phyloP scores from a whole-genome alignment of 2,329 filamentous ascomycete genomes.

The Parascedosporium putredinis region DNA sequence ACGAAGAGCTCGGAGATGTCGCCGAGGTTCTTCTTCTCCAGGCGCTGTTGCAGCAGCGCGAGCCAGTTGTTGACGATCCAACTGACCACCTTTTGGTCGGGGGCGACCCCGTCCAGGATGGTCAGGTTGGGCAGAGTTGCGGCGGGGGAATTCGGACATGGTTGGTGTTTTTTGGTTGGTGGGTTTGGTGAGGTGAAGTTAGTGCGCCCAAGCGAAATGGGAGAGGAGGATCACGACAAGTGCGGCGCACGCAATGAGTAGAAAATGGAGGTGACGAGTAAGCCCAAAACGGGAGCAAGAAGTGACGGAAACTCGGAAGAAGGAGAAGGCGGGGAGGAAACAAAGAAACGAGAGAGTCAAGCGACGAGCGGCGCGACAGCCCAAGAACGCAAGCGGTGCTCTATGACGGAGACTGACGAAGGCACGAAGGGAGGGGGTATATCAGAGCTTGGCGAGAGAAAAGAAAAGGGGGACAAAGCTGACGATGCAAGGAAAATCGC shows the following conservation, averaged over 20 bases:
- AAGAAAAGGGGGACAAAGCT: no score
- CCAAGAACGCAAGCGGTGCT: no score
- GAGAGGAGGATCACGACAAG: neutral
- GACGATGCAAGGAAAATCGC: no score
- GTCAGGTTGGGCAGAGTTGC: neutral
- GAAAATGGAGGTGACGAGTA: no score
- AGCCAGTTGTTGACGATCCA: conserved; percentile 8
- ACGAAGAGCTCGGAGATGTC: conserved; percentile 15
- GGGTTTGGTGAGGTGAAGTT: neutral
- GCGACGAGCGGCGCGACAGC: no score
- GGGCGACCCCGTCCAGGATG: neutral
- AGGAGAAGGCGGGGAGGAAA: neutral
- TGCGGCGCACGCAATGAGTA: no score
- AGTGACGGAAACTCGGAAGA: neutral
- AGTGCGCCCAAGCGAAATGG: neutral
- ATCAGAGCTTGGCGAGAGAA: no score
- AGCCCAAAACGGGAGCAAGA: no score
- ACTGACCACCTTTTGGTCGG: neutral
- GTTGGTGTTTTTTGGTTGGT: neutral
- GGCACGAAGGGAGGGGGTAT: no score
- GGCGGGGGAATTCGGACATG: conserved; percentile 4
- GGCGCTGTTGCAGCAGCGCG: neutral
- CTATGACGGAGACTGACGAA: no score
- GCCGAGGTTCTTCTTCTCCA: conserved; percentile 4
- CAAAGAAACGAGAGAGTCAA: no score